These are phyloP conservation scores for Solanum hybrid DNA, from an alignment of 305 asterid genomes.

Conservation along the genomic window DNA sequence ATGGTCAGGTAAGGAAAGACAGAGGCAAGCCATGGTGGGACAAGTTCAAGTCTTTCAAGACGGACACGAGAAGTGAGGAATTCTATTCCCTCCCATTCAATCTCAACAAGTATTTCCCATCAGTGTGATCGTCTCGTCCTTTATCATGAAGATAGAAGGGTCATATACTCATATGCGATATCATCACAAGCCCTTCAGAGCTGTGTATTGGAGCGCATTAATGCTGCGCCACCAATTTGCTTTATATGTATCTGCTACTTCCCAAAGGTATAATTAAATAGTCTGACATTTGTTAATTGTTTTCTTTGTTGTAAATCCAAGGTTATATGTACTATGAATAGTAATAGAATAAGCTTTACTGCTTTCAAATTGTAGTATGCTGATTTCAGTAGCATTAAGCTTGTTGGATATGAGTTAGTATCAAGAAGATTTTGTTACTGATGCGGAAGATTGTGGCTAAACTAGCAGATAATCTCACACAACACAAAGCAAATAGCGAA, in stretches of 20 bases:
- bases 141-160: conserved; percentile 4
- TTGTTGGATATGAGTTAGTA: background rate
- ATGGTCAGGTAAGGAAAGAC: conserved; percentile 48
- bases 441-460: background rate
- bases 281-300: conserved; percentile 17
- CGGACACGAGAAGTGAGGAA: conserved; percentile 75
- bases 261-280: conserved; percentile 12
- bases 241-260: conserved; percentile 10
- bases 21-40: conserved; percentile 98
- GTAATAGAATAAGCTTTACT: background rate
- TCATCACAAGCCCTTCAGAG: background rate
- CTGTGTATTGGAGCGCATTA: conserved; percentile 2
- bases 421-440: background rate
- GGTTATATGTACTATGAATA: conserved; percentile 10
- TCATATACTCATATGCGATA: background rate
- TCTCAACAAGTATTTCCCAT: conserved; percentile 84
- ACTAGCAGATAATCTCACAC: background rate
- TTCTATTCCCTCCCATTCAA: conserved; percentile 83
- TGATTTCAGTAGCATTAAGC: background rate
- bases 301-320: conserved; percentile 26
- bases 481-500: background rate
- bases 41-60: conserved; percentile 62
- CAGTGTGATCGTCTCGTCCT: conserved; percentile 31
- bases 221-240: conserved; percentile 5
- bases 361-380: background rate